Base-by-base conservation (phyloP, 331 rosid genomes). In the Rosa hybrid region DNA sequence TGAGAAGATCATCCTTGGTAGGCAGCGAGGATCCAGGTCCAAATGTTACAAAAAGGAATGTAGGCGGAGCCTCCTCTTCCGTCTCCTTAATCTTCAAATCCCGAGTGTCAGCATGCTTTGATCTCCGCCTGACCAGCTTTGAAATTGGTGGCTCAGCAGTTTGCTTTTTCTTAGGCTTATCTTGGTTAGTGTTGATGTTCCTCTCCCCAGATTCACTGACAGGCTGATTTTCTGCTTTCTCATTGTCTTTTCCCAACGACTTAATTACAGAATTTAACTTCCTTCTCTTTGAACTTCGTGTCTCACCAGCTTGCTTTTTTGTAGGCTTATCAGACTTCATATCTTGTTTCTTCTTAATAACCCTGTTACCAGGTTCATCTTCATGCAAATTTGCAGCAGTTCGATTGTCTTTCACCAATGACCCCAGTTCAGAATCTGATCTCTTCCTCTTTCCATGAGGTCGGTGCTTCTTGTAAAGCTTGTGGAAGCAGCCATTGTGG, bases 11-110 rank as follows among this genome's bases (percentile, higher is more conserved):
- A 59, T 90, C 79, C 80, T 86, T 94, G 13, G 96, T 79, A 57
- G 98, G 98, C 60, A 90, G 76, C 2, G 78, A 12, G 46, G 96
- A 86, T 8, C 92, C 96, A 1, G 91, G 84, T 48, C 83, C 86
- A 78, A 94, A 94, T 76, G 89, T 81, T 21, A 82, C 87, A n/a
- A 79, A 59, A 72, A 94, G 85, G 21, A 78, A 82, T 0, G 97
- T 85, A 23, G 86, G 80, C 14, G 85, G 38, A 74, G 72, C 70
- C 63, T 73, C 76, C 56, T 77, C 83, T 34, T 71, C 77, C 0
- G 14, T 77, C 41, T 64, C 76, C 50, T 80, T 89, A 78, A 51
- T 77, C 87, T 81, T 85, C 20, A 16, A 27, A 67, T 68, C 78
- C 25, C 34, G 21, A 16, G 49, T 21, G 77, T 27, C 74, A 64